These are phyloP conservation scores for Pleurotus sapidus DNA, from an alignment of 768 basidiomycete species.

Conservation along the genomic window DNA sequence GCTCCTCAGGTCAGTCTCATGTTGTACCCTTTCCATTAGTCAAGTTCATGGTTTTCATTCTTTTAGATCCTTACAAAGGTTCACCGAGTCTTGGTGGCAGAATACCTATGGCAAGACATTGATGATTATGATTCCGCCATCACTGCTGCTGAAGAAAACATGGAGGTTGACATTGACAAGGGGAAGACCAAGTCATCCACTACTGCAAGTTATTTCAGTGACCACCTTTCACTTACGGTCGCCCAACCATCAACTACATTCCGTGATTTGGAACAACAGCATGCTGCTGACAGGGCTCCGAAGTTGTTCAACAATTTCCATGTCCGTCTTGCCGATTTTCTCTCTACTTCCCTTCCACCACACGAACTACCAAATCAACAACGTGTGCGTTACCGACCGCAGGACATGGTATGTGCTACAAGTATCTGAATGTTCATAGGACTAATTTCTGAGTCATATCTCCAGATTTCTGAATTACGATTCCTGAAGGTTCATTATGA, in stretches of 20 bases:
- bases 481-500: conserved; percentile 19
- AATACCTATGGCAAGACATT: neutral
- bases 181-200: neutral
- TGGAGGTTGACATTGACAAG: neutral
- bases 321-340: neutral
- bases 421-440: neutral
- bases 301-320: neutral
- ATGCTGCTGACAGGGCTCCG: neutral
- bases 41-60: neutral
- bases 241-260: neutral
- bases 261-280: neutral
- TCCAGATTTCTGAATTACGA: neutral
- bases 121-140: neutral
- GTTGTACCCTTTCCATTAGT: neutral
- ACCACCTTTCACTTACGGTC: conserved; percentile 3
- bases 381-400: neutral
- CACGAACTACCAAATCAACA: neutral
- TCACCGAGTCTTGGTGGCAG: neutral
- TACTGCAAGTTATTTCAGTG: neutral
- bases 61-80: neutral
- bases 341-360: neutral
- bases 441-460: no score
- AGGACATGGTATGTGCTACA: neutral
- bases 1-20: conserved; percentile 23
- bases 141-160: neutral